phyloP scores from a whole-genome alignment of 73 alveolate species.

The Durusdinium trenchii region DNA sequence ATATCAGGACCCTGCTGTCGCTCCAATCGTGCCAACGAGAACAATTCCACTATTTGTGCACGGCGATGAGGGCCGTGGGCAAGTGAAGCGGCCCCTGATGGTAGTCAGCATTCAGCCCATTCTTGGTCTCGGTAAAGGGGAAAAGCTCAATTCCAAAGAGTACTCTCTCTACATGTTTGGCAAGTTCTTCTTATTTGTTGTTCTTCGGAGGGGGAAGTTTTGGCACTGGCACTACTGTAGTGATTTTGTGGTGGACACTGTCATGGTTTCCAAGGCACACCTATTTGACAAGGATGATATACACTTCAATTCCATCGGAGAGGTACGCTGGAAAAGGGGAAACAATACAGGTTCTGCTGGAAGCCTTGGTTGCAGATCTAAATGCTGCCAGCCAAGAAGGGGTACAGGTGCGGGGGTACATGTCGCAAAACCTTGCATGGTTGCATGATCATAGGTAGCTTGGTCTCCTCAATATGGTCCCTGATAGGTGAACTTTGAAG shows the following conservation, averaged over 20 bases:
- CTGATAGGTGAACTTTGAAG: background rate
- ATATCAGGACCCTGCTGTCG: background rate
- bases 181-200: too few relatives aligned
- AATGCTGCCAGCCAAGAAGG: background rate
- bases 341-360: background rate
- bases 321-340: background rate
- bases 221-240: too few relatives aligned
- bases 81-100: background rate
- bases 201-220: too few relatives aligned
- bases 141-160: too few relatives aligned
- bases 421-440: too few relatives aligned
- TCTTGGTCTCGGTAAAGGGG: background rate
- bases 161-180: too few relatives aligned
- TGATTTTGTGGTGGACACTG: too few relatives aligned
- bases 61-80: background rate
- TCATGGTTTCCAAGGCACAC: background rate
- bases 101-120: background rate
- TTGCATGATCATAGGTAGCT: too few relatives aligned
- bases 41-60: background rate
- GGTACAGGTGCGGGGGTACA: background rate
- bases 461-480: too few relatives aligned
- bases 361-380: background rate
- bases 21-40: background rate
- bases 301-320: background rate
- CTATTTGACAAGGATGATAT: background rate